These are phyloP conservation scores for Penicillium daleae DNA, from an alignment of 495 filamentous ascomycete genomes.

Conservation along the genomic window DNA sequence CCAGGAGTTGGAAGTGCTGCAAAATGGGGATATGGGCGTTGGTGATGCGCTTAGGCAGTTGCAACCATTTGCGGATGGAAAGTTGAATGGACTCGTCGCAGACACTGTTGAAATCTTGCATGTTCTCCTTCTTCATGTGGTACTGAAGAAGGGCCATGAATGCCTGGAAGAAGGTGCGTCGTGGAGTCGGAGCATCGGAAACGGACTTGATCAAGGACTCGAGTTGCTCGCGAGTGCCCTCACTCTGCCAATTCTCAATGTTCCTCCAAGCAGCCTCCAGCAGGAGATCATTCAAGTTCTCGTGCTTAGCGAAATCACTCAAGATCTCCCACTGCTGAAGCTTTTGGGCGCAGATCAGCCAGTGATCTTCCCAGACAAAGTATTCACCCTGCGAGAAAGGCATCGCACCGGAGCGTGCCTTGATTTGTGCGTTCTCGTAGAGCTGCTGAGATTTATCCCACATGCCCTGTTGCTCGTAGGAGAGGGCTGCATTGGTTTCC, in stretches of 20 bases:
- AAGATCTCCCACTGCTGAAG: slow-evolving; percentile 98
- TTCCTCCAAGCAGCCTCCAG: slow-evolving; percentile 94
- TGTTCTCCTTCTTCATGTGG: slow-evolving; percentile 82
- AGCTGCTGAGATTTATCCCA: slow-evolving; percentile 98
- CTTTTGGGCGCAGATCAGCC: slow-evolving; percentile 96
- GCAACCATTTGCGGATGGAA: slow-evolving; percentile 97
- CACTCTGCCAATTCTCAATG: slow-evolving; percentile 87
- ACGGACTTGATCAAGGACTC: slow-evolving; percentile 92
- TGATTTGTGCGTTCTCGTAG: slow-evolving; percentile 96
- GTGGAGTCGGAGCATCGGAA: slow-evolving; percentile 93
- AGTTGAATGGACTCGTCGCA: slow-evolving; percentile 97
- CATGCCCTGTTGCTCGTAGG: slow-evolving; percentile 98
- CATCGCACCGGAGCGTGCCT: slow-evolving; percentile 87
- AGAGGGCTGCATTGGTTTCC: slow-evolving; percentile 94
- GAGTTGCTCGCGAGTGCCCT: slow-evolving; percentile 82
- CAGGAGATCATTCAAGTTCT: slow-evolving; percentile 97
- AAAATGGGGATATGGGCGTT: slow-evolving; percentile 94
- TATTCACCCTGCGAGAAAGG: slow-evolving; percentile 97
- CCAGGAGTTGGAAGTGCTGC: slow-evolving; percentile 98
- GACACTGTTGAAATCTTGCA: slow-evolving; percentile 79
- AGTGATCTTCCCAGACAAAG: slow-evolving; percentile 99
- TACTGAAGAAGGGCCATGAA: slow-evolving; percentile 96
- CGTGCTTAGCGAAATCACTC: slow-evolving; percentile 97
- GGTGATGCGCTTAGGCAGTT: slow-evolving; percentile 88
- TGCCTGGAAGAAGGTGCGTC: slow-evolving; percentile 93